Conservation (phyloP, 176 grass and related monocot genomes). For the Aegilops bicornis region DNA sequence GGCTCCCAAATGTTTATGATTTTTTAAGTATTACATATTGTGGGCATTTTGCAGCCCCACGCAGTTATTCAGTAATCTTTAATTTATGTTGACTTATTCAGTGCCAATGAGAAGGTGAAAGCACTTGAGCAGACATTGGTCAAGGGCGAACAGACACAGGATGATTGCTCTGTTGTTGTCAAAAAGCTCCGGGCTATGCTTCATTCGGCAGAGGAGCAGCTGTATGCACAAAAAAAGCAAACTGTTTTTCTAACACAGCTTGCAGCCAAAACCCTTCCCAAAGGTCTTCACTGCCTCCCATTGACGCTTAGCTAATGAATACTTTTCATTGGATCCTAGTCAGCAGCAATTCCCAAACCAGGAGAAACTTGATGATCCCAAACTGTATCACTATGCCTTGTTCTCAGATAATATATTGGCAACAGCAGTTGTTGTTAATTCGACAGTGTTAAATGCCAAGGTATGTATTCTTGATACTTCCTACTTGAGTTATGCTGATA, state of each 20-base stretch:
- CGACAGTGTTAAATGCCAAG: slow-evolving; percentile 85
- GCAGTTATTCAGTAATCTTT: slow-evolving; percentile 29
- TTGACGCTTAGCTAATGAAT: slow-evolving; percentile 69
- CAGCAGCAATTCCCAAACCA: slow-evolving; percentile 48
- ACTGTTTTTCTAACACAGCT: slow-evolving; percentile 85
- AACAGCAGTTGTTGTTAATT: slow-evolving; percentile 82
- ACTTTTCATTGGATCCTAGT: slow-evolving; percentile 50
- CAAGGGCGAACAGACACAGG: slow-evolving; percentile 67
- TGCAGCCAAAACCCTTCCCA: slow-evolving; percentile 87
- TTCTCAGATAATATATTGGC: slow-evolving; percentile 92
- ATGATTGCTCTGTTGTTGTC: slow-evolving; percentile 58
- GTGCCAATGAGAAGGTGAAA: slow-evolving; percentile 76
- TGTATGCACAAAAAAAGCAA: slow-evolving; percentile 73
- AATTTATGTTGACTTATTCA: slow-evolving; percentile 40
- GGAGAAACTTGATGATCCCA: slow-evolving; percentile 64
- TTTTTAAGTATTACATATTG: slow-evolving; percentile 18
- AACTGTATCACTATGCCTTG: slow-evolving; percentile 77
- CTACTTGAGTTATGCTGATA: slow-evolving; percentile 1
- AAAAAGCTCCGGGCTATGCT: slow-evolving; percentile 88
- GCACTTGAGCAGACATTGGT: slow-evolving; percentile 70
- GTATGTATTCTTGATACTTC: slow-evolving; percentile 40
- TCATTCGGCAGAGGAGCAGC: slow-evolving; percentile 79
- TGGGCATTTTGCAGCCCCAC: not conserved
- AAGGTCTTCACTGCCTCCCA: slow-evolving; percentile 89
- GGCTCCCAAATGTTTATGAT: slow-evolving; percentile 1